Evolutionary conservation across 2,329 filamentous ascomycete species (phyloP).

Genomic region (Knufia fluminis): DNA sequence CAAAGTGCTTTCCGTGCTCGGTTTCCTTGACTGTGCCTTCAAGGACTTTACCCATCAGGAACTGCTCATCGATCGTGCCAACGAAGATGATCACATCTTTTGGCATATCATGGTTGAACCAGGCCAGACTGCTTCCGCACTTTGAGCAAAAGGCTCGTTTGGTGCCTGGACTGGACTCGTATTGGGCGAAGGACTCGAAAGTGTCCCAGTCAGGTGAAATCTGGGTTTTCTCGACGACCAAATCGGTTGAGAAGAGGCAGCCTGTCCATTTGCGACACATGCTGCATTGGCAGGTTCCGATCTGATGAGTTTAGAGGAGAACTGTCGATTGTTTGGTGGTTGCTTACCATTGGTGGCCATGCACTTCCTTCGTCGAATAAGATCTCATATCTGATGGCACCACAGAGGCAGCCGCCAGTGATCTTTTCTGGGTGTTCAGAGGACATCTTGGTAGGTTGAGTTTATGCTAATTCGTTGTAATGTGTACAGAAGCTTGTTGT

Average conservation of each 20-base stretch:
- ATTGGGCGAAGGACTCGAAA: slow-evolving; percentile 13
- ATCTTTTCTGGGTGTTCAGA: slow-evolving; percentile 9
- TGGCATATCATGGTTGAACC: slow-evolving; percentile 13
- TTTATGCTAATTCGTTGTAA: background rate
- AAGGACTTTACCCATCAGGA: slow-evolving; percentile 14
- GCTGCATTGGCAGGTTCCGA: slow-evolving; percentile 14
- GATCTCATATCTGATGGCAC: slow-evolving; percentile 15
- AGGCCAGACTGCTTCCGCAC: slow-evolving; percentile 16
- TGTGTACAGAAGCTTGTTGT: no score
- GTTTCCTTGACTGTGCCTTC: slow-evolving; percentile 13
- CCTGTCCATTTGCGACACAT: slow-evolving; percentile 17
- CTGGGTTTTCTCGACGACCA: slow-evolving; percentile 13
- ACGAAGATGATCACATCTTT: slow-evolving; percentile 13
- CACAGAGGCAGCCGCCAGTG: slow-evolving; percentile 15
- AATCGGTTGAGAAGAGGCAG: slow-evolving; percentile 12
- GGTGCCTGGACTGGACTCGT: slow-evolving; percentile 12
- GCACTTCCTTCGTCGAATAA: slow-evolving; percentile 8
- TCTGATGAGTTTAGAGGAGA: slow-evolving; percentile 3
- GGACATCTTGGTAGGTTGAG: background rate
- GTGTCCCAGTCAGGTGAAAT: slow-evolving; percentile 13
- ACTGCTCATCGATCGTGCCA: slow-evolving; percentile 15
- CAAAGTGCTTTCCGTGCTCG: slow-evolving; percentile 13
- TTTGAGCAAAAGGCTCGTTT: slow-evolving; percentile 14
- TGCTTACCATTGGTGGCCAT: slow-evolving; percentile 14
- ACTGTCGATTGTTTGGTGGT: background rate